Base-by-base conservation (phyloP, 2,329 filamentous ascomycete species). In the Xylogone sp. region DNA sequence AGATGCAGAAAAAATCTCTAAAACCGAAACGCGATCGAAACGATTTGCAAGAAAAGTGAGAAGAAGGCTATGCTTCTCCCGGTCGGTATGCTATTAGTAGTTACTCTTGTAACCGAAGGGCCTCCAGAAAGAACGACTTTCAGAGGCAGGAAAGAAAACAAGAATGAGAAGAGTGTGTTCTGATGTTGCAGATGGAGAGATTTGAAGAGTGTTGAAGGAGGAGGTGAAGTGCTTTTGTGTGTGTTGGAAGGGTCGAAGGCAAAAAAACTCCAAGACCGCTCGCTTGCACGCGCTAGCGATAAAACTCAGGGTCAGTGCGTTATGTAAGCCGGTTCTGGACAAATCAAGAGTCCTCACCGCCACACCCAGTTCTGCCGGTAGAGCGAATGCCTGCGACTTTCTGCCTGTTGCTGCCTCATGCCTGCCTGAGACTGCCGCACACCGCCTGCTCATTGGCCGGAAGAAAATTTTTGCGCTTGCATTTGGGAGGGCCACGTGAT, bases 101-200 rank as follows among this genome's bases (percentile, higher is more conserved):
- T 49, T 52, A 24, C 48, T 46, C 49, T n/a, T 19, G 42, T 43
- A 52, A 24, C 21, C 42, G n/a, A 43, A 62, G 55, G 66, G 70
- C 69, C 73, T 73, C 68, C 72, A 65, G 67, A 65, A 69, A 65
- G 61, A 58, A 60, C 53, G 64, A 69, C 69, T 71, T 75, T 75
- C 69, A 73, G 75, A 69, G 66, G 67, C 71, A 71, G 67, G 60
- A 65, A 66, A 70, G 69, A 69, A 71, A 66, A 61, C 58, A 50
- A 57, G 57, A 59, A 56, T 54, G 55, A 48, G 49, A 53, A 54
- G 57, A 53, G 39, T 47, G 34, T 45, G 21, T 51, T 46, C 20
- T 51, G 27, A 21, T 50, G 54, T 48, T 44, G 49, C 45, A 49
- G 52, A 56, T 55, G 52, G 55, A 50, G 52, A 43, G 45, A 49